phyloP scores from a whole-genome alignment of 371 early-diverging fungal genomes.

The Mortierella sp. region DNA sequence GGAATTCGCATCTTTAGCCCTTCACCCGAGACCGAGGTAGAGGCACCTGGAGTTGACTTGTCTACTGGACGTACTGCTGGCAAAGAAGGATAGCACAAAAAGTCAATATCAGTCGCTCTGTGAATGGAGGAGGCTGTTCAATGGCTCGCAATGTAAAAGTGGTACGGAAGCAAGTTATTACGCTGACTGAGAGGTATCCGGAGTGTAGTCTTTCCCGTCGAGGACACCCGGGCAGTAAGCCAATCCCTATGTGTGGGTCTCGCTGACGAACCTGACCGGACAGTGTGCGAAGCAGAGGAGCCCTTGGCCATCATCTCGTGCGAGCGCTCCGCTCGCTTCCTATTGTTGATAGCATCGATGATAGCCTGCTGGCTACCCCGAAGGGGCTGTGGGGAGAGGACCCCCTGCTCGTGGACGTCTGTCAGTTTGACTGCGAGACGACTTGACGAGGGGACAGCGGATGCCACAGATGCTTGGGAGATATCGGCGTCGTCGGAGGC shows the following conservation, averaged over 20 bases:
- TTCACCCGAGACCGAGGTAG: conserved; percentile 2
- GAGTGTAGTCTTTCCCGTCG: not conserved
- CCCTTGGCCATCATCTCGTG: conserved; percentile 33
- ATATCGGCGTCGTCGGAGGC: conserved; percentile 10
- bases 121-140: not conserved
- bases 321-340: conserved; percentile 32
- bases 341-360: conserved; percentile 46
- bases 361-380: conserved; percentile 43
- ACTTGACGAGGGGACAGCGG: not conserved
- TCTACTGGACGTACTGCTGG: not conserved
- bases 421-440: conserved; percentile 23
- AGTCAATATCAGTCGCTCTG: not conserved
- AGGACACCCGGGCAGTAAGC: not conserved
- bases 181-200: not conserved
- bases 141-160: too few relatives aligned
- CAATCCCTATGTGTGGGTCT: conserved; percentile 1
- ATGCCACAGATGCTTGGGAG: not conserved
- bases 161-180: not conserved
- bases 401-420: conserved; percentile 34
- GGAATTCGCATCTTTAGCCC: conserved; percentile 42
- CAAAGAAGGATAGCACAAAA: not conserved
- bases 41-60: not conserved
- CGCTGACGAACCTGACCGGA: not conserved
- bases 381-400: conserved; percentile 18
- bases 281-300: not conserved